Percentiles rank a stretch among this genome's conserved stretches.
These are phyloP conservation scores for Symbiodinium natans DNA, from an alignment of 73 alveolate genomes.

Conservation along the genomic window DNA sequence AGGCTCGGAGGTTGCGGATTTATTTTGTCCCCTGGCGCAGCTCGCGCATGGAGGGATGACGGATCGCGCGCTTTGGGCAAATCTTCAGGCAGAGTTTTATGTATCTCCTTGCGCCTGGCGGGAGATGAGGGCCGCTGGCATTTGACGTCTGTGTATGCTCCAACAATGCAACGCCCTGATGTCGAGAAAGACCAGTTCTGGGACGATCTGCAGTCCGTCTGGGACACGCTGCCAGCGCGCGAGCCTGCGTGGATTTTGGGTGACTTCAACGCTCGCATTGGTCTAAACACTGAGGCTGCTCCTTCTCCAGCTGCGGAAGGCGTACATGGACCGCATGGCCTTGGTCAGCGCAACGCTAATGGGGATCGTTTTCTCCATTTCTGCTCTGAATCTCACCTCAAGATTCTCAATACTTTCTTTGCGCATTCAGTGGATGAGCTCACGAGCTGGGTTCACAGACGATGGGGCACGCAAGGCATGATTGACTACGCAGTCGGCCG, in stretches of 20 bases:
- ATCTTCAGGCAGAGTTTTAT: background rate
- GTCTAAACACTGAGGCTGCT: background rate
- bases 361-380: background rate
- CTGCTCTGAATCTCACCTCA: background rate
- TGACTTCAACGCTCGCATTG: constrained; percentile 19
- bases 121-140: constrained; percentile 24
- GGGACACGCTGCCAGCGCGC: background rate
- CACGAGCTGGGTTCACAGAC: background rate
- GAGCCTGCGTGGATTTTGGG: background rate
- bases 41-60: background rate
- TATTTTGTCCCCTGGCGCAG: background rate
- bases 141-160: background rate
- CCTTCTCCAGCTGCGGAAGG: background rate
- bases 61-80: background rate
- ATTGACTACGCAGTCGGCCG: background rate
- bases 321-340: background rate
- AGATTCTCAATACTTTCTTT: background rate
- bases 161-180: background rate
- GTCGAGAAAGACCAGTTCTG: background rate
- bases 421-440: background rate
- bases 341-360: background rate
- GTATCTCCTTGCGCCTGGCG: background rate
- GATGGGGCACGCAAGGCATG: background rate
- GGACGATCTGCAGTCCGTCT: background rate
- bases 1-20: background rate